These are phyloP conservation scores for Hypholoma fasciculare DNA, from an alignment of 768 basidiomycete genomes.

Conservation along the genomic window DNA sequence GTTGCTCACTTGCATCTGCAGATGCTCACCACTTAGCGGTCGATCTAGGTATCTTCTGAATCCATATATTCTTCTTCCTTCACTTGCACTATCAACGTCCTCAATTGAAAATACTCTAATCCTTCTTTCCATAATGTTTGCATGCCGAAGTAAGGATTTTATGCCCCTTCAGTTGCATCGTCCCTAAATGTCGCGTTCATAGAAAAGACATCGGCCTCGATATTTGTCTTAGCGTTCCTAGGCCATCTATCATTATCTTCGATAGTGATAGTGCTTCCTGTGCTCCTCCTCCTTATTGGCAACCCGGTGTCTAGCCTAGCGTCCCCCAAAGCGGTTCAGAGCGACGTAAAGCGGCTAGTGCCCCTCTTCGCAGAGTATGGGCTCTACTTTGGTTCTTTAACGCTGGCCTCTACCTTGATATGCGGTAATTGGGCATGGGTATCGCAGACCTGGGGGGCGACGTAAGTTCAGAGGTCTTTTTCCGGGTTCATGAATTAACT, in stretches of 20 bases:
- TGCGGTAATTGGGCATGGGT: constrained; percentile 71
- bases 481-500: background rate
- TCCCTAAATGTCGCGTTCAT: background rate
- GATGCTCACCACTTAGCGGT: constrained; percentile 5
- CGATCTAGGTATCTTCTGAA: constrained; percentile 78
- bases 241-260: constrained; percentile 75
- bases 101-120: constrained; percentile 77
- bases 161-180: background rate
- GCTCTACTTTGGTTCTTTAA: constrained; percentile 48
- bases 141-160: constrained; percentile 52
- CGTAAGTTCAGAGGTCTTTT: constrained; percentile 43
- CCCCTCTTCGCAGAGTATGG: constrained; percentile 51
- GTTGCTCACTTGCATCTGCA: constrained; percentile 23
- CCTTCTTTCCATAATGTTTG: constrained; percentile 68
- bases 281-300: constrained; percentile 62
- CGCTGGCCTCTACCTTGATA: constrained; percentile 51
- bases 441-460: constrained; percentile 81
- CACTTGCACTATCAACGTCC: constrained; percentile 80
- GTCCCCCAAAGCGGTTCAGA: constrained; percentile 47
- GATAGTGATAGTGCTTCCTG: constrained; percentile 62
- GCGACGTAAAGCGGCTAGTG: constrained; percentile 26
- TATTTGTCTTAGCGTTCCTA: constrained; percentile 71
- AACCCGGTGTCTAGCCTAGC: constrained; percentile 69
- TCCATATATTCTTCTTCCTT: constrained; percentile 82
- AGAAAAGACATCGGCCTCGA: constrained; percentile 61